These are phyloP conservation scores for Starmera dryadoides DNA, from an alignment of 805 yeast genomes.

Conservation along the genomic window DNA sequence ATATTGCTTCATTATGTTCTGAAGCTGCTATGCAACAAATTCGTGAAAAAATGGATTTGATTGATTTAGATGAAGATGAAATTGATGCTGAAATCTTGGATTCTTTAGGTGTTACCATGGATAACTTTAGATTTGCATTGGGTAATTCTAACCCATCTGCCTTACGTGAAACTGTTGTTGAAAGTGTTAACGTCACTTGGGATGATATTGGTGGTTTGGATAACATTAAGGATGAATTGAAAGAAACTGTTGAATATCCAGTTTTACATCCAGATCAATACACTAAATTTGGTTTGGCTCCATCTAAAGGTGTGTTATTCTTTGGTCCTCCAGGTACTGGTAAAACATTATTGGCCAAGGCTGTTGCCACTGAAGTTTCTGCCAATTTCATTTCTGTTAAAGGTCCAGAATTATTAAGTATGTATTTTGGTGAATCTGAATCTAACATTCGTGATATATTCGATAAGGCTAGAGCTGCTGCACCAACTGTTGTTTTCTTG, in stretches of 20 bases:
- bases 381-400: constrained; percentile 97
- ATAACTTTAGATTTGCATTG: constrained; percentile 93
- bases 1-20: constrained; percentile 96
- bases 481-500: constrained; percentile 97
- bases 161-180: constrained; percentile 97
- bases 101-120: constrained; percentile 97
- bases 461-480: constrained; percentile 98
- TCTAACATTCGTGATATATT: constrained; percentile 95
- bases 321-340: constrained; percentile 99
- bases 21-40: constrained; percentile 99
- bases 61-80: constrained; percentile 92
- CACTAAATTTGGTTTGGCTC: constrained; percentile 95
- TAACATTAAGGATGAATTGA: constrained; percentile 90
- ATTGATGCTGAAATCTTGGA: constrained; percentile 96
- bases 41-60: constrained; percentile 98
- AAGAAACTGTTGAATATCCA: constrained; percentile 98
- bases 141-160: constrained; percentile 99
- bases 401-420: constrained; percentile 93
- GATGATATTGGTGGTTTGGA: constrained; percentile 99
- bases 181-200: constrained; percentile 98
- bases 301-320: constrained; percentile 96
- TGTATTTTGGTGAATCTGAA: constrained; percentile 99
- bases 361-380: constrained; percentile 98
- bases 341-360: constrained; percentile 96
- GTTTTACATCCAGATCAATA: constrained; percentile 98